phyloP scores from a whole-genome alignment of 805 yeast genomes.

The Hanseniaspora osmophila region DNA sequence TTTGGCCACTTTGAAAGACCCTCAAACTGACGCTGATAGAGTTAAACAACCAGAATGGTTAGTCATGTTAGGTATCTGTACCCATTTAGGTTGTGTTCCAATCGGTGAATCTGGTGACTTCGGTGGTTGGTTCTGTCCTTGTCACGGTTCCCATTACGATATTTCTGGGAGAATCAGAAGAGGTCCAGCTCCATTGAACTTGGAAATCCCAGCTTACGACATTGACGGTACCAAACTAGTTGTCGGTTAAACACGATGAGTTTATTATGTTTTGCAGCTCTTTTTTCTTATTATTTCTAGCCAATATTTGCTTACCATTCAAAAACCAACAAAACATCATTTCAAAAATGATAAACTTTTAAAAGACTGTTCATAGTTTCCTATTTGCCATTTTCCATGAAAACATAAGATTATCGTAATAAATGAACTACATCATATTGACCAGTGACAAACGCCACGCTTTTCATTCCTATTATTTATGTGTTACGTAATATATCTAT shows the following conservation, averaged over 20 bases:
- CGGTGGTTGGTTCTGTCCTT: slow-evolving; percentile 99
- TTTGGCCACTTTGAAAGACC: slow-evolving; percentile 73
- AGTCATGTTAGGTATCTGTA: slow-evolving; percentile 97
- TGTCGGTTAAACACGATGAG: slow-evolving; percentile 50
- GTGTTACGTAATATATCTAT: neutral
- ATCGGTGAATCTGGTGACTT: slow-evolving; percentile 99
- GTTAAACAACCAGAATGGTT: slow-evolving; percentile 96
- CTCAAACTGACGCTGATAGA: slow-evolving; percentile 85
- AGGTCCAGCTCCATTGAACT: slow-evolving; percentile 98
- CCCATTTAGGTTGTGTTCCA: slow-evolving; percentile 99
- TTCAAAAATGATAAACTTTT: neutral
- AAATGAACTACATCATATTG: too few relatives aligned
- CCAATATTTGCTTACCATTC: neutral
- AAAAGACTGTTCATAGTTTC: neutral
- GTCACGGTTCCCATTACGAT: slow-evolving; percentile 99
- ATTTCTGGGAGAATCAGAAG: slow-evolving; percentile 99
- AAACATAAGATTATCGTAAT: too few relatives aligned
- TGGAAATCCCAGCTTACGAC: slow-evolving; percentile 88
- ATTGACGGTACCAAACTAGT: slow-evolving; percentile 74
- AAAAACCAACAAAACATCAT: neutral
- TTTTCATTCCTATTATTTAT: neutral
- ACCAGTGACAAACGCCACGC: too few relatives aligned
- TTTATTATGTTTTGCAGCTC: neutral
- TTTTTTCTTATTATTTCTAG: too few relatives aligned
- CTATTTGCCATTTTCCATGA: neutral